Conservation (phyloP, 345 rosid genomes). For the Euphorbia pulcherrima region DNA sequence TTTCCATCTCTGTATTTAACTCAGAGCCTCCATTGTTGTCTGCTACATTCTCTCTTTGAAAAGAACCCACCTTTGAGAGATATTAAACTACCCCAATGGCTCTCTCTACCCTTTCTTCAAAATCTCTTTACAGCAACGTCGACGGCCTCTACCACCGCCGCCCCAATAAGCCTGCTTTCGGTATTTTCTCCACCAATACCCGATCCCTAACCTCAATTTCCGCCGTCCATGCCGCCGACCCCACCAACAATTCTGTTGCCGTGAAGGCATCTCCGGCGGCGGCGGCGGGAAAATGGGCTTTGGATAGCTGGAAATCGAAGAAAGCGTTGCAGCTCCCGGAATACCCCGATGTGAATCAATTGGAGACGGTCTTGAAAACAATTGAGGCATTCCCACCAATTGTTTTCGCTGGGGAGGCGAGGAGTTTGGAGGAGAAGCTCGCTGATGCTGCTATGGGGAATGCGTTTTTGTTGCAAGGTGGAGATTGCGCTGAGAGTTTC, state of each 20-base stretch:
- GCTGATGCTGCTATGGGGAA: conserved; percentile 31
- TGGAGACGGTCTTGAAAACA: conserved; percentile 21
- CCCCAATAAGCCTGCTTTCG: background rate
- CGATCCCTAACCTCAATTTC: conserved; percentile 35
- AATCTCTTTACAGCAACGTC: conserved; percentile 38
- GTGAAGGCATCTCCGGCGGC: conserved; percentile 2
- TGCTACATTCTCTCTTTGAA: background rate
- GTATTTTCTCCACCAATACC: background rate
- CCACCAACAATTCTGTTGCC: conserved; percentile 31
- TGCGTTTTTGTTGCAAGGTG: conserved; percentile 30
- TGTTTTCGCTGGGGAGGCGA: conserved; percentile 30
- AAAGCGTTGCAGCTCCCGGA: conserved; percentile 30
- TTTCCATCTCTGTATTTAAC: background rate
- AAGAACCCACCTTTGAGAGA: background rate
- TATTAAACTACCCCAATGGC: conserved; percentile 40
- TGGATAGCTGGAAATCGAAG: conserved; percentile 30
- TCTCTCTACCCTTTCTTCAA: conserved; percentile 53
- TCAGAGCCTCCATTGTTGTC: background rate
- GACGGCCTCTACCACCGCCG: conserved; percentile 19
- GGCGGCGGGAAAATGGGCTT: conserved; percentile 15
- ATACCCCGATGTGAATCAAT: conserved; percentile 19
- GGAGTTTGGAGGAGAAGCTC: conserved; percentile 26
- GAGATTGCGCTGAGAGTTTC: conserved; percentile 35
- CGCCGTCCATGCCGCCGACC: conserved; percentile 57
- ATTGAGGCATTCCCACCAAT: conserved; percentile 26